phyloP scores from a whole-genome alignment of 345 rosid species.

The Aquilaria sinensis region DNA sequence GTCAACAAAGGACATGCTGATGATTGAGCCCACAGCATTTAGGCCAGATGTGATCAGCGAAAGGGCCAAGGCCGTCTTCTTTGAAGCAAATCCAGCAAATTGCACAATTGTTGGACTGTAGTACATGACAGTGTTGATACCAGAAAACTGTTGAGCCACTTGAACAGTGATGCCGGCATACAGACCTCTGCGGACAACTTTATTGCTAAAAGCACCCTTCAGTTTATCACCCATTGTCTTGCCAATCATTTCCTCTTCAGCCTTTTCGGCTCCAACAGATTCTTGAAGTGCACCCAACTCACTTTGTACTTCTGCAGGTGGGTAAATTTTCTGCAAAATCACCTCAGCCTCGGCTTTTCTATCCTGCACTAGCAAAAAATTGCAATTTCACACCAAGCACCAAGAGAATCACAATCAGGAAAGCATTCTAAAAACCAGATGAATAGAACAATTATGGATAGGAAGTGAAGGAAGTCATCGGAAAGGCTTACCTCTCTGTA shows the following conservation, averaged over 20 bases:
- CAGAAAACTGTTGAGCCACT: slow-evolving; percentile 84
- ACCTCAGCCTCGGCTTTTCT: slow-evolving; percentile 49
- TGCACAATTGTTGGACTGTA: slow-evolving; percentile 82
- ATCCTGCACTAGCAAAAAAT: slow-evolving; percentile 17
- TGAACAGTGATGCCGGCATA: slow-evolving; percentile 77
- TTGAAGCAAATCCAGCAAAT: slow-evolving; percentile 81
- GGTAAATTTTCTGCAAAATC: slow-evolving; percentile 56
- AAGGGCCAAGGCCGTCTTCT: slow-evolving; percentile 65
- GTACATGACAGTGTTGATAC: slow-evolving; percentile 89
- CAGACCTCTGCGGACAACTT: slow-evolving; percentile 56
- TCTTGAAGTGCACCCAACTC: slow-evolving; percentile 43
- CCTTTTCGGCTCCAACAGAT: slow-evolving; percentile 55
- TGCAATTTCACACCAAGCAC: too few relatives aligned
- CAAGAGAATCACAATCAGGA: too few relatives aligned
- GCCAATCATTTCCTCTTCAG: slow-evolving; percentile 39
- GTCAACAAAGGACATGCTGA: slow-evolving; percentile 73
- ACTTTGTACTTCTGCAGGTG: slow-evolving; percentile 43
- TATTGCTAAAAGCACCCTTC: slow-evolving; percentile 51
- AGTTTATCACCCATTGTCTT: slow-evolving; percentile 37
- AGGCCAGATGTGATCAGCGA: slow-evolving; percentile 84
- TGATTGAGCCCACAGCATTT: slow-evolving; percentile 61
- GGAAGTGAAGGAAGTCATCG: too few relatives aligned
- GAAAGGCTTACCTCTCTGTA: slow-evolving; percentile 34
- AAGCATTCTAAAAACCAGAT: too few relatives aligned
- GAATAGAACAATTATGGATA: too few relatives aligned